Evolutionary conservation across 352 stramenopile genomes (phyloP).

Genomic region (Phytopythium ostracodes): DNA sequence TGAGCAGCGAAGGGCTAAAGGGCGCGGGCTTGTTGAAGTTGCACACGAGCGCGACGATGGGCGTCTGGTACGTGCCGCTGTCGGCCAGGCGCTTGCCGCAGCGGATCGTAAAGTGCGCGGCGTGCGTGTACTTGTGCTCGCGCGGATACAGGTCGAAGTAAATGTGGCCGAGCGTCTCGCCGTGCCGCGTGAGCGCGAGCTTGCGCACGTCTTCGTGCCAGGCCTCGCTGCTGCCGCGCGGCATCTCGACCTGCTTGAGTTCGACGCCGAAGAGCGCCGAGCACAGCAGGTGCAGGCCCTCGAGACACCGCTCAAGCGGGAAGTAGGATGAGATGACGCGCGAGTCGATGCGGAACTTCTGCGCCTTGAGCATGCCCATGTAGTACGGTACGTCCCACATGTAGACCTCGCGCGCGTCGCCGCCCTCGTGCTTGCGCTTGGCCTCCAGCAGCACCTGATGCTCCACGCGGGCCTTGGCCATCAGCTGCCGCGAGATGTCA

Average conservation of each 20-base stretch:
- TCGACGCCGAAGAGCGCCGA: constrained; percentile 89
- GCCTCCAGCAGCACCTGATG: constrained; percentile 47
- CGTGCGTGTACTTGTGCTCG: constrained; percentile 80
- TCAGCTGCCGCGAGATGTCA: constrained; percentile 57
- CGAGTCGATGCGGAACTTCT: constrained; percentile 70
- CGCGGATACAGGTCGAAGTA: constrained; percentile 96
- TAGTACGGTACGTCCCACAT: constrained; percentile 96
- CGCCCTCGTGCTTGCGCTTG: constrained; percentile 61
- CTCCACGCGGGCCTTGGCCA: constrained; percentile 65
- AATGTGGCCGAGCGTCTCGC: constrained; percentile 82
- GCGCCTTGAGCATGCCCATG: constrained; percentile 82
- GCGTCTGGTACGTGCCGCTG: constrained; percentile 85
- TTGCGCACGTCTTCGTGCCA: constrained; percentile 91
- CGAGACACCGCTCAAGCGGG: constrained; percentile 88
- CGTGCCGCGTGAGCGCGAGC: constrained; percentile 75
- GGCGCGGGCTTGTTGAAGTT: constrained; percentile 85
- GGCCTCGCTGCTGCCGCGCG: constrained; percentile 56
- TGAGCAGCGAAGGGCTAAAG: constrained; percentile 64
- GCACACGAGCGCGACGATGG: constrained; percentile 92
- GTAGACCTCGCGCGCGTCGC: constrained; percentile 47
- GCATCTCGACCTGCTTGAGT: constrained; percentile 77
- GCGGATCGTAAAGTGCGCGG: constrained; percentile 95
- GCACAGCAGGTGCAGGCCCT: constrained; percentile 88
- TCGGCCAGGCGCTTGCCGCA: constrained; percentile 79
- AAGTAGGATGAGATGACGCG: constrained; percentile 88